phyloP scores from a whole-genome alignment of 768 basidiomycete species.

The Macrolepiota albuminosa region DNA sequence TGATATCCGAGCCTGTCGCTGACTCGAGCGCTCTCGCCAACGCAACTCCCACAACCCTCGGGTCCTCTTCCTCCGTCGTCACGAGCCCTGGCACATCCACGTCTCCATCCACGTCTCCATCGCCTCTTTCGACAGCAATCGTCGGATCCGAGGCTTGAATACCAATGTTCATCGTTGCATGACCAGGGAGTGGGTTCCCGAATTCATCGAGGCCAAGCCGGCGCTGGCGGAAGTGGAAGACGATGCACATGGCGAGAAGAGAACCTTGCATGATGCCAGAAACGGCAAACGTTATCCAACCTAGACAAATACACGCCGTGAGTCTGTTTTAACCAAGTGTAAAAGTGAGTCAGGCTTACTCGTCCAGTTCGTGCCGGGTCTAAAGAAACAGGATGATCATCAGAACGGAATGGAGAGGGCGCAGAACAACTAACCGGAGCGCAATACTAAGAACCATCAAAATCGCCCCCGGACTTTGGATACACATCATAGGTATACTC shows the following conservation, averaged over 20 bases:
- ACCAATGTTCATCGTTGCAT: too few species aligned
- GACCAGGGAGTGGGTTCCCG: slow-evolving; percentile 44
- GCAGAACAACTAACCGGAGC: slow-evolving; percentile 38
- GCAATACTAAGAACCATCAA: slow-evolving; percentile 86
- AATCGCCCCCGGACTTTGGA: slow-evolving; percentile 87
- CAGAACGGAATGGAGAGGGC: background rate
- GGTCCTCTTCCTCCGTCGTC: slow-evolving; percentile 19
- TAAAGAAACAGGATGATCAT: slow-evolving; percentile 16
- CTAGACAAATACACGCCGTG: slow-evolving; percentile 26
- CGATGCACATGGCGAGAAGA: slow-evolving; percentile 79
- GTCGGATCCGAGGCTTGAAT: background rate
- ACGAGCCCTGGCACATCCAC: slow-evolving; percentile 21
- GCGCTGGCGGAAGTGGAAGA: slow-evolving; percentile 79
- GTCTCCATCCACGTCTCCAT: slow-evolving; percentile 10
- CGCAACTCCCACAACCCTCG: slow-evolving; percentile 16
- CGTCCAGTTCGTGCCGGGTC: slow-evolving; percentile 83
- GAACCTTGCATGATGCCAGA: slow-evolving; percentile 81
- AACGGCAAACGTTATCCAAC: slow-evolving; percentile 78
- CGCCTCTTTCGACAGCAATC: background rate
- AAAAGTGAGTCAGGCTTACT: slow-evolving; percentile 36
- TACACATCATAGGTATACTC: slow-evolving; percentile 93
- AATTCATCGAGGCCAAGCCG: slow-evolving; percentile 84
- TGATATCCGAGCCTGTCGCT: slow-evolving; percentile 21
- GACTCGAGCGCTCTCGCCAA: slow-evolving; percentile 19
- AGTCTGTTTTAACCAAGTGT: background rate